Evolutionary conservation across 345 rosid genomes (phyloP).

Genomic region (Eucalyptus globulus): DNA sequence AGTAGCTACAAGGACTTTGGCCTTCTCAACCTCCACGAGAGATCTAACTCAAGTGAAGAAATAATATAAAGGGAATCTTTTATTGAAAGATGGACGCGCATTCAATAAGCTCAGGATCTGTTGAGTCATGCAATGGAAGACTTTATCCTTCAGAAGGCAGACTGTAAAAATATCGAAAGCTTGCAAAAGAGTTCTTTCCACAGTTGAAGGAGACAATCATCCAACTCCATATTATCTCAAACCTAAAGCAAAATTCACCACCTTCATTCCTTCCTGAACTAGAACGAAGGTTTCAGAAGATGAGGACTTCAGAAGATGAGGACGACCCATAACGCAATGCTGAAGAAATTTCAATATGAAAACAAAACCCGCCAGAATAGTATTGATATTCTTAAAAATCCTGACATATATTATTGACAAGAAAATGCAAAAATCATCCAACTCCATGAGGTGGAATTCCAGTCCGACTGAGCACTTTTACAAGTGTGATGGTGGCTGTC

Average conservation of each 20-base stretch:
- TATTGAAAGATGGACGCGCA: neutral
- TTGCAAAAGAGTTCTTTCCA: neutral
- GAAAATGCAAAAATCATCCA: neutral
- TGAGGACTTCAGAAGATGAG: constrained; percentile 59
- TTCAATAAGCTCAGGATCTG: neutral
- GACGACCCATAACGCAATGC: constrained; percentile 53
- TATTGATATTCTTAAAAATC: neutral
- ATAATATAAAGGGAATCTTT: neutral
- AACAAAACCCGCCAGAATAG: neutral
- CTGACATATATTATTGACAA: neutral
- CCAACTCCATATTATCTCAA: neutral
- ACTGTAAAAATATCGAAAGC: neutral
- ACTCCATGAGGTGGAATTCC: neutral
- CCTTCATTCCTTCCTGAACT: constrained; percentile 95
- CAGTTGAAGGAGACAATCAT: neutral
- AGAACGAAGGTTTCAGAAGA: constrained; percentile 59
- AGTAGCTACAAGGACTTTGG: constrained; percentile 72
- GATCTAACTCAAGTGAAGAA: constrained; percentile 9
- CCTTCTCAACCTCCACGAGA: constrained; percentile 67
- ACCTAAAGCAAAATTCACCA: neutral
- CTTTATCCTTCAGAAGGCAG: neutral
- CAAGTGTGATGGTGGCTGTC: neutral
- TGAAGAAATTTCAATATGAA: neutral
- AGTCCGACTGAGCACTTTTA: neutral
- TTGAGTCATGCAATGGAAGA: neutral